Evolutionary conservation across 495 filamentous ascomycete genomes (phyloP), one percentile per base, ranked within the genome.

Genomic region (Cudoniella acicularis): DNA sequence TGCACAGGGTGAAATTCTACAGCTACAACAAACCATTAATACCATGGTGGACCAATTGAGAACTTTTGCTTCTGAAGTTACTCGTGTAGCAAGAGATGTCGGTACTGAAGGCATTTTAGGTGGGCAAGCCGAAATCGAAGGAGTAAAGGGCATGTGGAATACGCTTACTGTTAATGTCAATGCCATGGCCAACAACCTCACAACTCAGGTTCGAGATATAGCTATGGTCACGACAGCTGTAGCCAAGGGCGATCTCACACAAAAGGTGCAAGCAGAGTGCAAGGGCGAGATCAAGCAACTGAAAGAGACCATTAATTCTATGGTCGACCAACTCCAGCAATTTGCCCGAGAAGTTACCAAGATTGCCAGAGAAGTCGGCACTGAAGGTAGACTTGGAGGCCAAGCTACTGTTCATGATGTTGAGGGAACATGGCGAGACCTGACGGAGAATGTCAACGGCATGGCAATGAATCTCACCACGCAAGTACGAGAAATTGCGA

Each of bases 391-490:
- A 48, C 83, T 98, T 2, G 94, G 94, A 67, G 94, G 93, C 26
- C 94, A 98, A 75, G 94, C 94, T 25, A 96, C 91, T 17, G 94
- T 98, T 16, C 92, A 96, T 68, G 93, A 96, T 69, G 94, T 98
- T 9, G 90, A 98, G 73, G 94, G 94, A 48, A 97, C 92, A 24
- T 98, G 94, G 94, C 89, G 92, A 70, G 91, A 96, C 69, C 75
- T 98, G 56, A 98, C 94, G 8, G 92, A 96, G 67, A 98, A 96
- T 64, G 94, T 98, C 72, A 98, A 98, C 72, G 88, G 92, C 45
- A 97, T 99, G 93, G 94, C 94, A 67, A 96, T 92, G 81, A 98
- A 98, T 69, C 76, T 99, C 57, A 99, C 94, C 1, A 97, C 93
- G 0, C 94, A 99, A 73, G 94, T 99, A 64, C 88, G 94, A 70